phyloP scores from a whole-genome alignment of 179 eudicot species.

The Gypsophila paniculata region DNA sequence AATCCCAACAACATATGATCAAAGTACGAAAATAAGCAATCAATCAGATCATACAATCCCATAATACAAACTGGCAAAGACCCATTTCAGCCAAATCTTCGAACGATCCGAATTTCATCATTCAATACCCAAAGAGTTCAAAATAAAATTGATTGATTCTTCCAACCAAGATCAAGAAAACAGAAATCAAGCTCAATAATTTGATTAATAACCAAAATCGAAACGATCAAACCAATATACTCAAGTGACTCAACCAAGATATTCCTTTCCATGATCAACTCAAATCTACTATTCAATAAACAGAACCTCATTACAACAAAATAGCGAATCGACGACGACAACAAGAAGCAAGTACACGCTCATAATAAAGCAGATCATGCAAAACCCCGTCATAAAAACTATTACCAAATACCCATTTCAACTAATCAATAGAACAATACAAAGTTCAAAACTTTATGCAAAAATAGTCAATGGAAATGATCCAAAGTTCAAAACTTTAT shows the following conservation, averaged over 20 bases:
- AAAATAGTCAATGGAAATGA: too few relatives aligned
- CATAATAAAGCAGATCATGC: neutral
- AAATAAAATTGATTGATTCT: neutral
- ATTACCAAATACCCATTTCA: too few relatives aligned
- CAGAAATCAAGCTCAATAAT: neutral
- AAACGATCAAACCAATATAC: conserved; percentile 51
- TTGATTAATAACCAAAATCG: neutral
- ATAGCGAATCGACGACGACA: neutral
- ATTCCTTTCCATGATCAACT: conserved; percentile 34
- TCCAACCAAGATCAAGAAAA: neutral
- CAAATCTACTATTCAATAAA: neutral
- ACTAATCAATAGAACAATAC: too few relatives aligned
- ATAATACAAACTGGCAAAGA: neutral
- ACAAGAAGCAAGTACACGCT: too few relatives aligned
- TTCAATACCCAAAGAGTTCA: neutral
- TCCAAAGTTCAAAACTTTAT: too few relatives aligned
- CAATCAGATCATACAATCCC: conserved; percentile 1
- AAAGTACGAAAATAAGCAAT: neutral
- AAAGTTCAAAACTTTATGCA: too few relatives aligned
- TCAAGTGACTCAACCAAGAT: too few relatives aligned
- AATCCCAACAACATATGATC: neutral
- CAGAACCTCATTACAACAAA: neutral
- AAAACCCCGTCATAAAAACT: neutral
- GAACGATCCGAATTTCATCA: neutral
- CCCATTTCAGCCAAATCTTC: neutral